Conservation (phyloP, 2,329 filamentous ascomycete species). For the Meredithiella fracta region DNA sequence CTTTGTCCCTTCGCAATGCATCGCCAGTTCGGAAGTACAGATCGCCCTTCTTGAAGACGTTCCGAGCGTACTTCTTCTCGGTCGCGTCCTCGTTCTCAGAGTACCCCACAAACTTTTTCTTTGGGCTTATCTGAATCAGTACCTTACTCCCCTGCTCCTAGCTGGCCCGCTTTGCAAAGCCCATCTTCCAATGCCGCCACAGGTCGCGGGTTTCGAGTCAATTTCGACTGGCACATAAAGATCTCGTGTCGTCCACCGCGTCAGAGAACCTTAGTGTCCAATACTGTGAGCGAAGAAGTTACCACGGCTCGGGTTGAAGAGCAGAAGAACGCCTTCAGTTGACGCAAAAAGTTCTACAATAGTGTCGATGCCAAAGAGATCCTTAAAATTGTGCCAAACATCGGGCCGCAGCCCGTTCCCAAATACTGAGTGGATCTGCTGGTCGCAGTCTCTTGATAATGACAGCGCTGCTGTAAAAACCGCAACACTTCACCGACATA, state of each 20-base stretch:
- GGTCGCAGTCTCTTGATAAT: constrained; percentile 41
- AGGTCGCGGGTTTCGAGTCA: constrained; percentile 53
- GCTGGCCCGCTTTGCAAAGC: constrained; percentile 44
- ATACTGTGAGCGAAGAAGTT: constrained; percentile 48
- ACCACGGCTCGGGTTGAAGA: constrained; percentile 44
- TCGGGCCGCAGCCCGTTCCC: constrained; percentile 54
- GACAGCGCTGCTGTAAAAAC: constrained; percentile 55
- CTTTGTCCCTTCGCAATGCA: constrained; percentile 40
- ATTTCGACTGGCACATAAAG: constrained; percentile 49
- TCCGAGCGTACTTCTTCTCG: constrained; percentile 43
- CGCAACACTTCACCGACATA: constrained; percentile 67
- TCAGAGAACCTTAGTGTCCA: constrained; percentile 52
- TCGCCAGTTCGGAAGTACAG: constrained; percentile 54
- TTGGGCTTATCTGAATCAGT: constrained; percentile 42
- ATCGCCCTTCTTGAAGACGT: constrained; percentile 53
- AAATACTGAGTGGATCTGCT: constrained; percentile 42
- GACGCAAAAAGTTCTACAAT: constrained; percentile 65
- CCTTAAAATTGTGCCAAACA: constrained; percentile 48
- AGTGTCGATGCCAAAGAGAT: constrained; percentile 44
- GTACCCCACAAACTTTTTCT: constrained; percentile 50
- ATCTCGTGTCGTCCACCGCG: constrained; percentile 35
- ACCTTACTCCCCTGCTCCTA: constrained; percentile 63
- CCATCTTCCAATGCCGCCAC: constrained; percentile 46
- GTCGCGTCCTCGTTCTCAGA: constrained; percentile 52
- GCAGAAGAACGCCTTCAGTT: constrained; percentile 51